Evolutionary conservation across 2,329 filamentous ascomycete species (phyloP), one percentile per base, ranked within the genome.

Genomic region (Aspergillus sp.): DNA sequence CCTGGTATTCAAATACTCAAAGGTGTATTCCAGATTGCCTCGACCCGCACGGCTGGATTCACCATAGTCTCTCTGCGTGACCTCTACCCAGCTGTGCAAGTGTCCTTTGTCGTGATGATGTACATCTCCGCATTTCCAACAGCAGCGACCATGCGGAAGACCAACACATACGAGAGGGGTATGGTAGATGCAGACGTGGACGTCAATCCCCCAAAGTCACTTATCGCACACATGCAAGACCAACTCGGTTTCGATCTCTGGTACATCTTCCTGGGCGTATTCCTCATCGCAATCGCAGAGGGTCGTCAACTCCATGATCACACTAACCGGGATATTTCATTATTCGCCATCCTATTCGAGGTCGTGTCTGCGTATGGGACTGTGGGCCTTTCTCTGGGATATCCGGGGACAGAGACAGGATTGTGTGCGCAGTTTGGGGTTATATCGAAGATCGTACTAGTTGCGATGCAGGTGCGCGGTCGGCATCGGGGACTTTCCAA

Each of bases 101-200:
- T 94, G n/a, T 88, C 90, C 13, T 96, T 96, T 70, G 74, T 97
- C 66, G 83, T 96, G 63, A 97, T 97, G 91, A 97, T 97, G 91
- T 97, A 97, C 68, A 95, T 97, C 48, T 95, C 90, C 44, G 87
- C 95, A 47, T 94, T 95, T 54, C 91, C 91, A 4, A 94, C 96
- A 54, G 91, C 91, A 60, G 96, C 97, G 57, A 90, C 88, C 5
- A 86, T 97, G 52, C 88, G 91, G 36, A 78, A 87, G 52, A 96
- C 91, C 46, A 96, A 97, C 63, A 90, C 96, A 2, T 97, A 97
- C 71, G 91, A 96, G 67, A 91, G 96, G 62, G 71, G 74, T 35
- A 77, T 75, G 36, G 62, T 85, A 1, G 93, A 88, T 61, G 73
- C 72, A 7, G 68, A 72, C 6, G 61, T 64, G 5, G 72, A 75